Base-by-base conservation (phyloP, 2,329 filamentous ascomycete genomes). In the Talaromyces islandicus region DNA sequence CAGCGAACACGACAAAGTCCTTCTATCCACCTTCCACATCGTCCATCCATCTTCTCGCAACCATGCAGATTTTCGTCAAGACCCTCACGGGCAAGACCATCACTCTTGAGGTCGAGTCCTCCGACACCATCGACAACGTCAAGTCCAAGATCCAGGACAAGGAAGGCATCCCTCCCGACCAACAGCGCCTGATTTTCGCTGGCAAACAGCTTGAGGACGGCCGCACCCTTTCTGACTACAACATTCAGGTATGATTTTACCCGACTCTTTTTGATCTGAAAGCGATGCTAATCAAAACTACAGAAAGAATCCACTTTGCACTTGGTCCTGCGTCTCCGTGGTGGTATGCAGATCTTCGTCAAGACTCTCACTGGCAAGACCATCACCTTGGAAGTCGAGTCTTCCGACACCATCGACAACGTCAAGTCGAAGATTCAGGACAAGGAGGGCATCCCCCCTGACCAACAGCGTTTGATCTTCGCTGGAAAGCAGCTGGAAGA, bases 61-160 rank as follows among this genome's bases (percentile, higher is more conserved):
- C 68, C 78, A 95, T 96, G 92, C 92, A 96, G 85, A 96, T 97
- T 84, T 97, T 96, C 80, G 92, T 96, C 72, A 96, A 96, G 88
- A 96, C 92, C 70, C 85, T 87, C 58, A 88, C 85, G 64, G 85
- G 85, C 69, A 87, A 80, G 75, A 80, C 78, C 67, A 81, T 81
- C 75, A 78, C 73, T 63, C 73, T 76, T 63, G 79, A 81, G 77
- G 79, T 81, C 60, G 77, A 79, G 68, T 78, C 77, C 35, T 74
- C 70, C 66, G 77, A 79, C 63, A 75, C 74, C 60, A 76, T 78
- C 77, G 80, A 85, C 66, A 83, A 81, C 62, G 81, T 83, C 65
- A 83, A 84, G 78, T 80, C 78, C 62, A 84, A 84, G 73, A 84
- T 84, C 52, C 81, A 84, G 69, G 81, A 84, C 65, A 84, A 84